These are phyloP conservation scores for Euphorbia peplus DNA, from an alignment of 345 rosid genomes.

Conservation along the genomic window DNA sequence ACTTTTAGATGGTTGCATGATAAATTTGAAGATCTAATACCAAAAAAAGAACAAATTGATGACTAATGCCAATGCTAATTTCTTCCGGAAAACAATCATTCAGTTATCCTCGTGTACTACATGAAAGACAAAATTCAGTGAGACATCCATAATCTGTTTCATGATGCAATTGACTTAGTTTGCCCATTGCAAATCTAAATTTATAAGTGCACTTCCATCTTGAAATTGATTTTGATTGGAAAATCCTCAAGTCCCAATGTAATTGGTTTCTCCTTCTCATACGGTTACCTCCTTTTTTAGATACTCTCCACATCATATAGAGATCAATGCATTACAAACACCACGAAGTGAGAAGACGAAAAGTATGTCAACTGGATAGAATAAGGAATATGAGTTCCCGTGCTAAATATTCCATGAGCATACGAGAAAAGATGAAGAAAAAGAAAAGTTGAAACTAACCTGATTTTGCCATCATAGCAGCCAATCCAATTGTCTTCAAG, in stretches of 20 bases:
- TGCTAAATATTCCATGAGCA: not conserved
- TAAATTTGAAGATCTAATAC: not conserved
- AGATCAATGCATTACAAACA: not conserved
- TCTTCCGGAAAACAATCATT: not conserved
- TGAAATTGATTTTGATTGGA: constrained; percentile 2
- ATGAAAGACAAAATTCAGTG: not conserved
- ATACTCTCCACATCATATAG: not conserved
- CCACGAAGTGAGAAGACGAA: not conserved
- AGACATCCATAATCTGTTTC: not conserved
- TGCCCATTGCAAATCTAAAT: not conserved
- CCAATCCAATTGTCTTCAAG: constrained; percentile 91
- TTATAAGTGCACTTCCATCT: not conserved
- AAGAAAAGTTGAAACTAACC: constrained; percentile 37
- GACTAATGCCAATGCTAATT: not conserved
- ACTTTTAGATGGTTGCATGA: constrained; percentile 5
- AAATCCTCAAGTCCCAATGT: not conserved
- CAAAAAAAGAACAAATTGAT: not conserved
- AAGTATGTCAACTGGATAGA: not conserved
- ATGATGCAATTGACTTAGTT: not conserved
- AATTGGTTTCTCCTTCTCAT: not conserved
- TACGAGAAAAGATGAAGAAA: not conserved
- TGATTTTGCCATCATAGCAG: constrained; percentile 94
- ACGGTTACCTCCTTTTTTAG: not conserved
- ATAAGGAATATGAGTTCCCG: not conserved
- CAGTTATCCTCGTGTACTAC: constrained; percentile 3